Percentiles rank a stretch among this genome's conserved stretches.
Conservation (phyloP, 257 asterid species). For the Echites panduratus region DNA sequence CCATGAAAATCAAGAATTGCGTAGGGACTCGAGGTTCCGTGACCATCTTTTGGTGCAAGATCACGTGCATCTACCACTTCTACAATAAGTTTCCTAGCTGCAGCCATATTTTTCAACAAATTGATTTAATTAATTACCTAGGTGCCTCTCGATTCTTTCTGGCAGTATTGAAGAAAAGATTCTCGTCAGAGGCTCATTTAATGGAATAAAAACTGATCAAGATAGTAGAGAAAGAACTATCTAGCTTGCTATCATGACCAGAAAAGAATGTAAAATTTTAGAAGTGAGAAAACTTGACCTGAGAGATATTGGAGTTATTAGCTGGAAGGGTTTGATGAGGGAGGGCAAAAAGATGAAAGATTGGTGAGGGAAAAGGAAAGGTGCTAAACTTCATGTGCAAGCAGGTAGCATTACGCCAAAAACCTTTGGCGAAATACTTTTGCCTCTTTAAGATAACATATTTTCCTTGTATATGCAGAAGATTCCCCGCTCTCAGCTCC, state of each 20-base stretch:
- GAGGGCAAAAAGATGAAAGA: conserved; percentile 3
- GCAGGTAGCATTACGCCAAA: conserved; percentile 33
- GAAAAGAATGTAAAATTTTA: background rate
- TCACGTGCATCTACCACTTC: conserved; percentile 74
- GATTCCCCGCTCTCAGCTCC: conserved; percentile 15
- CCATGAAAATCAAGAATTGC: conserved; percentile 71
- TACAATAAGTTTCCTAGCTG: conserved; percentile 53
- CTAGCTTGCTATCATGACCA: background rate
- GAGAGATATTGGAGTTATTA: conserved; percentile 23
- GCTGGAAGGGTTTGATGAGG: conserved; percentile 26
- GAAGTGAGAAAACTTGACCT: conserved; percentile 11
- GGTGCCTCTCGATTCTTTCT: too few species aligned
- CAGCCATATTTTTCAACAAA: conserved; percentile 29
- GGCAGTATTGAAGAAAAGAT: too few species aligned
- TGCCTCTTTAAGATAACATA: conserved; percentile 24
- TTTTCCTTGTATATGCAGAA: conserved; percentile 5
- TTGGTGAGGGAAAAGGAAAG: conserved; percentile 18
- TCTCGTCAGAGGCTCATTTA: background rate
- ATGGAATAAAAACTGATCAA: background rate
- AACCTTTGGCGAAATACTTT: conserved; percentile 15
- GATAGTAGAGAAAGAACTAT: conserved; percentile 5
- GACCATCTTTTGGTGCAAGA: conserved; percentile 78
- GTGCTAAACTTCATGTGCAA: conserved; percentile 60
- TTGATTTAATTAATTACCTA: too few species aligned
- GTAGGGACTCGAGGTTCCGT: conserved; percentile 80